phyloP scores from a whole-genome alignment of 495 filamentous ascomycete genomes.

The Penicillium flavigenum region DNA sequence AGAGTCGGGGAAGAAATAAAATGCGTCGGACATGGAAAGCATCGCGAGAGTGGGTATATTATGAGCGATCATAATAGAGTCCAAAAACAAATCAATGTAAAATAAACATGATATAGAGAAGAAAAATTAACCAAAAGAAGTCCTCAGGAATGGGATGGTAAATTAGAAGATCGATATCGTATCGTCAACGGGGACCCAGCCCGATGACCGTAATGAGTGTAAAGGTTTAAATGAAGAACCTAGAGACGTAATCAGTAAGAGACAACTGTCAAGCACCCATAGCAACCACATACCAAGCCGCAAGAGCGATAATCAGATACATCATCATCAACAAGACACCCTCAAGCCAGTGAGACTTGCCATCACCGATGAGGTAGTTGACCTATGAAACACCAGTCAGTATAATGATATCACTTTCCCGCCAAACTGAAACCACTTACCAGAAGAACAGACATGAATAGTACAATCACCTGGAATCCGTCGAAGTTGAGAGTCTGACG shows the following conservation, averaged over 20 bases:
- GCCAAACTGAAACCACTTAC: constrained; percentile 21
- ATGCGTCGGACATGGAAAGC: neutral
- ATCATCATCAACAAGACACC: constrained; percentile 71
- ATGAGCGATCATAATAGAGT: constrained; percentile 10
- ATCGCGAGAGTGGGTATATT: constrained; percentile 8
- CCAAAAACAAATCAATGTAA: neutral
- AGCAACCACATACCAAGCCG: constrained; percentile 47
- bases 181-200: neutral
- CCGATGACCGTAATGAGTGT: neutral
- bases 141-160: constrained; percentile 10
- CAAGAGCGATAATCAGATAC: constrained; percentile 69
- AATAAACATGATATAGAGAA: constrained; percentile 8
- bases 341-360: constrained; percentile 66
- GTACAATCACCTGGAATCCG: constrained; percentile 73
- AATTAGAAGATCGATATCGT: constrained; percentile 9
- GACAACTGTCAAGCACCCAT: constrained; percentile 4
- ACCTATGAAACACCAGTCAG: constrained; percentile 41
- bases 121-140: constrained; percentile 4
- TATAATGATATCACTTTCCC: neutral
- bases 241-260: neutral
- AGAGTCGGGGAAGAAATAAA: neutral
- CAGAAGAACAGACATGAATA: constrained; percentile 75
- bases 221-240: constrained; percentile 6
- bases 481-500: constrained; percentile 75
- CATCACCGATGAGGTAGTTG: constrained; percentile 74